Conservation (phyloP, 805 yeast species). For the Saccharomycopsis amapae region DNA sequence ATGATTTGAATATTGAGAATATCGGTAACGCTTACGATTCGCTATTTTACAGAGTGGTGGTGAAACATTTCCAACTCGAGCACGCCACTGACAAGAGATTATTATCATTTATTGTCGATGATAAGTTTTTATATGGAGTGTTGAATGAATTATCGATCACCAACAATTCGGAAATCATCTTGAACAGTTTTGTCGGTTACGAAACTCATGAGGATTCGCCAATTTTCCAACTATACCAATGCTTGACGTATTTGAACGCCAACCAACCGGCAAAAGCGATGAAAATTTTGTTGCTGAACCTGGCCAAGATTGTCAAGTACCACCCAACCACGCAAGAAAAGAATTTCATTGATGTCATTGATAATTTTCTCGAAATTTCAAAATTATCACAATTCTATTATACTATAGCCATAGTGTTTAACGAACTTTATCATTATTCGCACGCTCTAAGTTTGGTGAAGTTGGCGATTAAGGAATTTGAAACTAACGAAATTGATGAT, state of each 20-base stretch:
- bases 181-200: conserved; percentile 4
- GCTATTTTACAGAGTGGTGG: conserved; percentile 19
- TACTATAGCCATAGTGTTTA: conserved; percentile 33
- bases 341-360: conserved; percentile 21
- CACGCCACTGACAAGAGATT: background rate
- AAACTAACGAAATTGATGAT: conserved; percentile 16
- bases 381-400: conserved; percentile 33
- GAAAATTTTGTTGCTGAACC: conserved; percentile 27
- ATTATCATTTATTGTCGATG: conserved; percentile 14
- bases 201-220: conserved; percentile 20
- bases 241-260: conserved; percentile 24
- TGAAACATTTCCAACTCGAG: conserved; percentile 8
- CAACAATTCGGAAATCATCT: conserved; percentile 9
- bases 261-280: conserved; percentile 28
- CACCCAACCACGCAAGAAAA: conserved; percentile 23
- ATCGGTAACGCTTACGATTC: conserved; percentile 10
- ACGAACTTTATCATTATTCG: conserved; percentile 26
- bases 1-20: conserved; percentile 4
- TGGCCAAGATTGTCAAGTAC: conserved; percentile 27
- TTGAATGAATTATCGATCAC: conserved; percentile 10
- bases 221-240: conserved; percentile 23
- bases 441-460: conserved; percentile 33
- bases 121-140: conserved; percentile 11
- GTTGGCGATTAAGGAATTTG: conserved; percentile 24
- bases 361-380: conserved; percentile 25